Conservation (phyloP, 805 yeast genomes). For the Hanseniaspora jakobsenii region DNA sequence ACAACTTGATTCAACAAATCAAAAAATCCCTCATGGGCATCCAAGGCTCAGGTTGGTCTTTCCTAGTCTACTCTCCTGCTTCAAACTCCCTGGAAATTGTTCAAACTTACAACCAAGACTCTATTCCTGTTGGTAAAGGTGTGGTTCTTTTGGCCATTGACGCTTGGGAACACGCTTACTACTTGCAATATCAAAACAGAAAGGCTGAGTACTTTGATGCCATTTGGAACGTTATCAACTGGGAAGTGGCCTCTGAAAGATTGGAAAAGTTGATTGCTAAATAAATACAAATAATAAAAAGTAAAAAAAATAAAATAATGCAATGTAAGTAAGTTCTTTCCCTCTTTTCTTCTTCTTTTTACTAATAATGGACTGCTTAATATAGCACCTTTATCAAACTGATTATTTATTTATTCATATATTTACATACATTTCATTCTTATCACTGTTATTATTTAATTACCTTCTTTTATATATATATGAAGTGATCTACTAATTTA, state of each 20-base stretch:
- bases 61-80: conserved; percentile 68
- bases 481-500: too few relatives aligned
- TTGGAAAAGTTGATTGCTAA: conserved; percentile 29
- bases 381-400: too few relatives aligned
- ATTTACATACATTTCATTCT: too few relatives aligned
- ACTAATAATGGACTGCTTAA: too few relatives aligned
- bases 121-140: conserved; percentile 50
- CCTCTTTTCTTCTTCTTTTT: too few relatives aligned
- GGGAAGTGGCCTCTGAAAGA: conserved; percentile 80
- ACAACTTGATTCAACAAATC: conserved; percentile 49
- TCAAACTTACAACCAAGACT: conserved; percentile 77
- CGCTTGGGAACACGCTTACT: conserved; percentile 96
- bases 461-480: too few relatives aligned
- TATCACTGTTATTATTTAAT: too few relatives aligned
- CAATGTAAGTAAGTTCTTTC: neutral
- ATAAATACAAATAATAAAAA: neutral
- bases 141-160: conserved; percentile 78
- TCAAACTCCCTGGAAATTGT: conserved; percentile 68
- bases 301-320: neutral
- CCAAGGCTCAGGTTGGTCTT: conserved; percentile 95
- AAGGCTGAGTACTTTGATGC: conserved; percentile 87
- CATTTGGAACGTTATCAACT: conserved; percentile 87
- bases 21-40: conserved; percentile 70
- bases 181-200: conserved; percentile 83
- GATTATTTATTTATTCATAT: too few relatives aligned